A percentile compares a stretch with the other conserved stretches of the same genome.
phyloP scores from a whole-genome alignment of 73 alveolate species.

The Uronychia binucleata region DNA sequence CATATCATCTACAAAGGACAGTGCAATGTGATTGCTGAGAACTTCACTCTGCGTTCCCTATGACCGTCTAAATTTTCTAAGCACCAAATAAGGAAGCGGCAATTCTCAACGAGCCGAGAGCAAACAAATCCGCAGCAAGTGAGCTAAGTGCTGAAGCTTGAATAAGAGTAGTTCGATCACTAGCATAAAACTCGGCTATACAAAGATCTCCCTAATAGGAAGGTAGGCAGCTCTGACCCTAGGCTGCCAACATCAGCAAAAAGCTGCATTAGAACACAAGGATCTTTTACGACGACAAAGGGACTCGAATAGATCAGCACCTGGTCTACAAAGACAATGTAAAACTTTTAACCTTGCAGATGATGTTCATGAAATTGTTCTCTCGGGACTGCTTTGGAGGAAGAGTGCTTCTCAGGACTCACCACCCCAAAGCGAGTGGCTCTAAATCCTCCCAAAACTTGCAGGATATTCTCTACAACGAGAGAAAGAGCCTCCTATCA shows the following conservation, averaged over 20 bases:
- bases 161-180: no score
- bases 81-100: background rate
- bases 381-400: constrained; percentile 52
- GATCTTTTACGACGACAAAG: constrained; percentile 45
- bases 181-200: no score
- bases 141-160: background rate
- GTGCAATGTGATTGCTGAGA: constrained; percentile 56
- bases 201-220: no score
- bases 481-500: background rate
- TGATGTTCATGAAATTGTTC: constrained; percentile 35
- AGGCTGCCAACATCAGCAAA: background rate
- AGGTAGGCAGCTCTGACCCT: background rate
- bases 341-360: background rate
- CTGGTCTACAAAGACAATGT: constrained; percentile 51
- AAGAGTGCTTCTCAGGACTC: constrained; percentile 27
- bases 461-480: background rate
- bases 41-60: background rate
- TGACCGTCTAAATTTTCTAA: background rate
- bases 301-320: constrained; percentile 36
- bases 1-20: constrained; percentile 38
- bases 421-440: background rate
- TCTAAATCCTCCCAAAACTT: no score
- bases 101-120: background rate
- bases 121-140: background rate
- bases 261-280: constrained; percentile 34